These are phyloP conservation scores for Termitomyces sp. DNA, from an alignment of 768 basidiomycete species.

Conservation along the genomic window DNA sequence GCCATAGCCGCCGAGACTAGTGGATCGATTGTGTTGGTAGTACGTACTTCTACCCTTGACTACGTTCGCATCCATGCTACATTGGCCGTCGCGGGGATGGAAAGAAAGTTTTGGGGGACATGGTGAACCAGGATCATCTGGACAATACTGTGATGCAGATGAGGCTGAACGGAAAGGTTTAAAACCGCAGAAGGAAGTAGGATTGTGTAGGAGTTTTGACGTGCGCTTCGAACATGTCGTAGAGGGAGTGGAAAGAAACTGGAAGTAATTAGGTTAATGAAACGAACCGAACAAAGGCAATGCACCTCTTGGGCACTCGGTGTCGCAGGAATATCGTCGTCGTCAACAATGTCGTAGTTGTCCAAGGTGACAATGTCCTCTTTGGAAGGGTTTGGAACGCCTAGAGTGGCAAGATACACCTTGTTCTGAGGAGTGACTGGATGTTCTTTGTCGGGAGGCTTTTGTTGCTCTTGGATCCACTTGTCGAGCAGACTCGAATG, in stretches of 20 bases:
- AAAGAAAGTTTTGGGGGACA: slow-evolving; percentile 39
- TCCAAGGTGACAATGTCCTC: slow-evolving; percentile 30
- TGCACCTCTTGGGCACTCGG: slow-evolving; percentile 15
- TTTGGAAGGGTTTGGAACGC: slow-evolving; percentile 12
- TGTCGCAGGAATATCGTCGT: slow-evolving; percentile 41
- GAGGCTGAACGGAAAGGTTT: slow-evolving; percentile 40
- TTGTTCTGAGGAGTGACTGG: slow-evolving; percentile 23
- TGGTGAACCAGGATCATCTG: slow-evolving; percentile 25
- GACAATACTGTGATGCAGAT: slow-evolving; percentile 26
- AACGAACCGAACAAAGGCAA: not conserved
- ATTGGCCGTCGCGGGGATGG: slow-evolving; percentile 35
- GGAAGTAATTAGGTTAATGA: slow-evolving; percentile 1
- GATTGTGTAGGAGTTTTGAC: slow-evolving; percentile 29
- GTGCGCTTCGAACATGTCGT: slow-evolving; percentile 27
- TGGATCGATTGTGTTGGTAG: slow-evolving; percentile 39
- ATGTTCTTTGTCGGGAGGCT: slow-evolving; percentile 12
- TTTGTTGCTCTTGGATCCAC: slow-evolving; percentile 49
- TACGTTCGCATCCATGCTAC: slow-evolving; percentile 23
- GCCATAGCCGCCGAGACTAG: slow-evolving; percentile 43
- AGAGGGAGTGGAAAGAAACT: slow-evolving; percentile 31
- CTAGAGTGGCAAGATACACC: slow-evolving; percentile 29
- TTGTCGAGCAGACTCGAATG: slow-evolving; percentile 49
- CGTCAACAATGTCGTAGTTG: slow-evolving; percentile 46
- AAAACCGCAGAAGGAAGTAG: slow-evolving; percentile 35
- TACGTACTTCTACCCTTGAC: slow-evolving; percentile 17